These are phyloP conservation scores for Colletotrichum eremochloae DNA, from an alignment of 2,329 filamentous ascomycete genomes.

Conservation along the genomic window DNA sequence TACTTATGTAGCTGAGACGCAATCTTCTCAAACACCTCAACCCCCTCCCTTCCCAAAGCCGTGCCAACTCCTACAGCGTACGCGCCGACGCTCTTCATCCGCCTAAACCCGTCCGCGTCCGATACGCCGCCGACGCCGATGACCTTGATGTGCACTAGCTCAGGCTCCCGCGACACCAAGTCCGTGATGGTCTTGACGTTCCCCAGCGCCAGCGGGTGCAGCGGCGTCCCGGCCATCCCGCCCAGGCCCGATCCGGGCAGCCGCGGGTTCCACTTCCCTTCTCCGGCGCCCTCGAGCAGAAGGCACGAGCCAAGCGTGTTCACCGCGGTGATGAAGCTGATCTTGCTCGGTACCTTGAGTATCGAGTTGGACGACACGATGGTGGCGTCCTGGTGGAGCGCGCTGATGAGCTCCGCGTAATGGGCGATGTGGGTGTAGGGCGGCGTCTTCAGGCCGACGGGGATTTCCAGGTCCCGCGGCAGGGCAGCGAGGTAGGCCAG, in stretches of 20 bases:
- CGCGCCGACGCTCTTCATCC: slow-evolving; percentile 78
- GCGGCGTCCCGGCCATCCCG: slow-evolving; percentile 77
- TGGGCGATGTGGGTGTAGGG: slow-evolving; percentile 80
- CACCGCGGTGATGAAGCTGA: slow-evolving; percentile 79
- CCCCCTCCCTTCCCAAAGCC: slow-evolving; percentile 73
- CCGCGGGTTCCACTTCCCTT: slow-evolving; percentile 44
- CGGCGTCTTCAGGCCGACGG: slow-evolving; percentile 78
- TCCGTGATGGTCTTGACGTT: slow-evolving; percentile 78
- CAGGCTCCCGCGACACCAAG: slow-evolving; percentile 65
- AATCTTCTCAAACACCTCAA: slow-evolving; percentile 74
- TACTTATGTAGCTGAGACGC: slow-evolving; percentile 30
- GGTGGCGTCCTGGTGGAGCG: slow-evolving; percentile 54
- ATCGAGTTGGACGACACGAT: slow-evolving; percentile 31
- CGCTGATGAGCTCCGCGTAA: slow-evolving; percentile 68
- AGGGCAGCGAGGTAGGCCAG: slow-evolving; percentile 67
- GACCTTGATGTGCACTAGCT: slow-evolving; percentile 68
- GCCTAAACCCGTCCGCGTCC: slow-evolving; percentile 70
- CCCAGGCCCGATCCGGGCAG: slow-evolving; percentile 72
- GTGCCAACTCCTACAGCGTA: slow-evolving; percentile 77
- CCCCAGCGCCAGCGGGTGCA: slow-evolving; percentile 81
- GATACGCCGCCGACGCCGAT: slow-evolving; percentile 81
- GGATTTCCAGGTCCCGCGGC: slow-evolving; percentile 51
- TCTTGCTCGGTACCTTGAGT: slow-evolving; percentile 38
- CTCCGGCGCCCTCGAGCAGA: slow-evolving; percentile 57
- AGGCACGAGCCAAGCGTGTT: slow-evolving; percentile 80